phyloP scores from a whole-genome alignment of 768 basidiomycete genomes.

The Wakefieldia striispora region DNA sequence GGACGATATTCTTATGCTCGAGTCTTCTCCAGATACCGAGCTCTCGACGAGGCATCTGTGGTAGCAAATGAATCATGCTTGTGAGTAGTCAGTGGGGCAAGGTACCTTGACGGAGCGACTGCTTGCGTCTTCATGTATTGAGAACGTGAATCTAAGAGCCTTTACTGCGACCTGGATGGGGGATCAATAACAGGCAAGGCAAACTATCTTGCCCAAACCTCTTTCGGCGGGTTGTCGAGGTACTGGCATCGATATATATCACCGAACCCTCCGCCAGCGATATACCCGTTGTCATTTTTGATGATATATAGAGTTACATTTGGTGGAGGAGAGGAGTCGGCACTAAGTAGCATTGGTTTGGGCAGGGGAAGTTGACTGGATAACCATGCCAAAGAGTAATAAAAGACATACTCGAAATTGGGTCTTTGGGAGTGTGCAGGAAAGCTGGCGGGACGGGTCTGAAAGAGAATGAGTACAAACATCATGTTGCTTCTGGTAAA shows the following conservation, averaged over 20 bases:
- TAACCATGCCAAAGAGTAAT: not conserved
- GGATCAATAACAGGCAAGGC: not conserved
- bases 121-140: not conserved
- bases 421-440: too few species aligned
- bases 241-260: slow-evolving; percentile 14
- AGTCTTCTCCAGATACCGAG: slow-evolving; percentile 30
- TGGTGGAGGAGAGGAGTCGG: not conserved
- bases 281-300: not conserved
- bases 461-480: too few species aligned
- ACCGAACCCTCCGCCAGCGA: slow-evolving; percentile 12
- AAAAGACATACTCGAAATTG: not conserved
- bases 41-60: slow-evolving; percentile 26
- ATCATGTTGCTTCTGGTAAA: too few species aligned
- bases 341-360: not conserved
- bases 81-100: fast-evolving
- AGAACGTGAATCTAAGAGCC: slow-evolving; percentile 11
- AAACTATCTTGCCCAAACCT: not conserved
- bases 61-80: too few species aligned
- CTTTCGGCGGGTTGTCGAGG: not conserved
- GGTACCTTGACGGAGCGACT: not conserved
- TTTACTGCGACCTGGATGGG: slow-evolving; percentile 26
- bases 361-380: too few species aligned
- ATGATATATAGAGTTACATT: slow-evolving; percentile 9
- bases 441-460: too few species aligned
- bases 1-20: slow-evolving; percentile 22